Base-by-base conservation (phyloP, 2,329 filamentous ascomycete species). In the Ustilaginoidea virens region DNA sequence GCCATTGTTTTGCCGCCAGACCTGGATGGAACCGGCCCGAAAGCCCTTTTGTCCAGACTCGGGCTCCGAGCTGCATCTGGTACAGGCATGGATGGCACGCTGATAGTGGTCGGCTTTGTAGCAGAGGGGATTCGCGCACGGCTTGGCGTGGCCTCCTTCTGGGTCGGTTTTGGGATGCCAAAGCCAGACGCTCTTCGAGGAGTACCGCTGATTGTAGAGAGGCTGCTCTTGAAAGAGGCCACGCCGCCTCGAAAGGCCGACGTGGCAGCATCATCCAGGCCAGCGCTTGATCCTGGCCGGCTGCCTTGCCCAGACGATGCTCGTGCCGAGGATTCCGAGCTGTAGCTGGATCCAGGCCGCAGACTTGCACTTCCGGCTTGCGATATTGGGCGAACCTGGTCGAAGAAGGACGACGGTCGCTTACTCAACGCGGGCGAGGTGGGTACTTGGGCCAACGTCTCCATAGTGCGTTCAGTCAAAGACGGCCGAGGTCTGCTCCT, bases 391-490 rank as follows among this genome's bases (percentile, higher is more conserved):
- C 67, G 66, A n/a, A 74, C 62, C 2, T 61, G 53, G 27, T 72
- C 74, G 46, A 80, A 90, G 49, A 92, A 85, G 31, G 69, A 73
- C 0, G 81, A 82, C 7, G 67, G 60, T 30, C 74, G 70, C 33
- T 71, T 70, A 29, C 64, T 69, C 25, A 79, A 51, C 1, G 69
- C 70, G 4, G 86, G 85, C 1, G 85, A 90, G 0, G 80, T 73
- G 0, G 85, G 80, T 17, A 93, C 59, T 26, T 74, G 69, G 3
- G 83, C 68, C 5, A 94, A 58, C 0, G 82, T 92, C 48, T 92
- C 82, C 23, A 92, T 75, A 1, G 86, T 92, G 33, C 87, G 66
- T 42, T 94, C 86, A 1, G 79, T 74, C 4, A 94, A 60, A 0
- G 81, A 86, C 29, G 68, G 61, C 30, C 55, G 45, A 18, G 51